A percentile compares a stretch with the other conserved stretches of the same genome.
Evolutionary conservation across 73 alveolate genomes (phyloP).

Genomic region (Blepharisma japonicum): DNA sequence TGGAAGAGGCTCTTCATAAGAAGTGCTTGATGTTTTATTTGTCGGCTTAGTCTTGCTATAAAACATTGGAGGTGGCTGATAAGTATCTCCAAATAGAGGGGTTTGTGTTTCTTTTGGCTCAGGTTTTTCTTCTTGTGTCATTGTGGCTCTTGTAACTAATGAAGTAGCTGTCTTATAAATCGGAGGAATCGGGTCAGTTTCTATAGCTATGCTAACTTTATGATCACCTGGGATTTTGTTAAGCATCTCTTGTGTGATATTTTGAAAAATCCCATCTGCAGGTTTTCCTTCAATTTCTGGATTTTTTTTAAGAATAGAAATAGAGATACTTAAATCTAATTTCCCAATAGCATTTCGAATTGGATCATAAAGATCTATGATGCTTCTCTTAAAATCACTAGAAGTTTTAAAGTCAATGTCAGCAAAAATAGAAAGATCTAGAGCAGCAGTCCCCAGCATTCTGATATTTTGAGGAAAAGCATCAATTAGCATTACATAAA

Average conservation of each 20-base stretch:
- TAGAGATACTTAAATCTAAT: conserved; percentile 13
- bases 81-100: background rate
- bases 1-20: no score
- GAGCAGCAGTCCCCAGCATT: conserved; percentile 24
- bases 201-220: background rate
- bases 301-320: background rate
- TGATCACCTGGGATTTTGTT: background rate
- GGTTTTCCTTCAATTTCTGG: background rate
- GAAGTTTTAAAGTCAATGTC: background rate
- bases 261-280: background rate
- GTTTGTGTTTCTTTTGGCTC: conserved; percentile 11
- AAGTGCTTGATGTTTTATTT: no score
- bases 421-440: conserved; percentile 20
- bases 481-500: conserved; percentile 18
- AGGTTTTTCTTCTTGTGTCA: background rate
- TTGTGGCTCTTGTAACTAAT: background rate
- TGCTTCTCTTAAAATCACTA: background rate
- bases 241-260: background rate
- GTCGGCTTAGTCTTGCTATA: conserved; percentile 10
- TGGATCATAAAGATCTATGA: conserved; percentile 18
- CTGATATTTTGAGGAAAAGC: conserved; percentile 21
- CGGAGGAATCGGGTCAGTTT: conserved; percentile 18
- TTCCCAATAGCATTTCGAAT: background rate
- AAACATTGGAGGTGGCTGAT: conserved; percentile 29
- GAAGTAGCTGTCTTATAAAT: background rate